phyloP scores from a whole-genome alignment of 352 stramenopile genomes.

The Phytophthora palmivora region DNA sequence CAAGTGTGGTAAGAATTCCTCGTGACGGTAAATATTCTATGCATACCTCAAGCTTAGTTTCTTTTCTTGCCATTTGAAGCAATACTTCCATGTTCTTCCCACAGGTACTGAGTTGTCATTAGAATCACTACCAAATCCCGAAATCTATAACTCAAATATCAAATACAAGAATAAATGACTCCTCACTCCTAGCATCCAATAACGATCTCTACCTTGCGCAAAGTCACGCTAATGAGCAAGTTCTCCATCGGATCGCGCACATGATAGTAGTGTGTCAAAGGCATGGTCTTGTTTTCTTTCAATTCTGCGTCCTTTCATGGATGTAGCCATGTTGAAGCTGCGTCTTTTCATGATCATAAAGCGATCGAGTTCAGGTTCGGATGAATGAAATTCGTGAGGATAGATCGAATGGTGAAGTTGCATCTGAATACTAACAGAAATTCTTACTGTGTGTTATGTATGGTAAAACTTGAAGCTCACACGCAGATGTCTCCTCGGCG shows the following conservation, averaged over 20 bases:
- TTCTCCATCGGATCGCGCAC: constrained; percentile 80
- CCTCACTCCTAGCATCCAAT: background rate
- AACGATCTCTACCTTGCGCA: constrained; percentile 58
- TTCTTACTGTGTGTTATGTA: background rate
- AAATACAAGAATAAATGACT: background rate
- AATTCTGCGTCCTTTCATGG: constrained; percentile 15
- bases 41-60: constrained; percentile 30
- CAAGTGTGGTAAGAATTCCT: background rate
- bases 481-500: background rate
- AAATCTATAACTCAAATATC: constrained; percentile 20
- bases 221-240: constrained; percentile 55
- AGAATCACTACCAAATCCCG: constrained; percentile 19
- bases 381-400: constrained; percentile 14
- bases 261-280: constrained; percentile 69
- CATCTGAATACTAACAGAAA: background rate
- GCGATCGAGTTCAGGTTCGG: background rate
- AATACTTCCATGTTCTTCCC: constrained; percentile 50
- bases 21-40: background rate
- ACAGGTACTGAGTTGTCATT: constrained; percentile 23
- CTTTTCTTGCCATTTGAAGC: constrained; percentile 69
- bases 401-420: background rate
- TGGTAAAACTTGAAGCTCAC: background rate
- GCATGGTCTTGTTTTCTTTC: constrained; percentile 25
- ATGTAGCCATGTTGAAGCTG: constrained; percentile 18
- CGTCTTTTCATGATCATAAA: constrained; percentile 31